phyloP scores from a whole-genome alignment of 106 monocot species.

The Hemerocallis citrina region DNA sequence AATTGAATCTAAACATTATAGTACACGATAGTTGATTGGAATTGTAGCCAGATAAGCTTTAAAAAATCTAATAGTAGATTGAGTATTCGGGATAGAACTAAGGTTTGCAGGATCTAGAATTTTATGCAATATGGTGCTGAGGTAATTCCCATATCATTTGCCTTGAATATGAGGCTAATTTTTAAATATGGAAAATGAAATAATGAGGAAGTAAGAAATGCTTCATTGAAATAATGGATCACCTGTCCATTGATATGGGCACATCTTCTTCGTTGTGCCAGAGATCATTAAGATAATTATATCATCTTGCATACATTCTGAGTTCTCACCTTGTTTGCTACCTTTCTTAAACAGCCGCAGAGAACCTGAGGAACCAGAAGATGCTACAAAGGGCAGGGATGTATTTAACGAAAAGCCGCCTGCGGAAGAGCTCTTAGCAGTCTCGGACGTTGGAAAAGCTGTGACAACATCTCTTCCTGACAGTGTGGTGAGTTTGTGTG shows the following conservation, averaged over 20 bases:
- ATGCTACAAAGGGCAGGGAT: conserved; percentile 92
- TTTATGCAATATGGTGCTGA: too few species aligned
- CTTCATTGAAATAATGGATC: too few species aligned
- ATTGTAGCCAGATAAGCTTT: not conserved
- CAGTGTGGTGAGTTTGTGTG: conserved; percentile 60
- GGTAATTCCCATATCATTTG: too few species aligned
- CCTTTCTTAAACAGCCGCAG: conserved; percentile 41
- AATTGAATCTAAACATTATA: too few species aligned
- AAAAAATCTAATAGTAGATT: not conserved
- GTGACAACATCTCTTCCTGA: conserved; percentile 85
- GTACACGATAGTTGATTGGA: too few species aligned
- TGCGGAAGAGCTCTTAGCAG: conserved; percentile 90
- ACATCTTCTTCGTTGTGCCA: too few species aligned
- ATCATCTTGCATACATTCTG: not conserved
- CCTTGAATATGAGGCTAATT: too few species aligned
- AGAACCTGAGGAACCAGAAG: conserved; percentile 97
- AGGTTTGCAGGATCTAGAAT: too few species aligned
- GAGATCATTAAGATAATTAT: not conserved
- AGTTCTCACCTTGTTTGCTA: conserved; percentile 1
- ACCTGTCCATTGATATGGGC: too few species aligned
- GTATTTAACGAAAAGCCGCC: conserved; percentile 99
- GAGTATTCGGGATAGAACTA: too few species aligned
- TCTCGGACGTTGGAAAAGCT: conserved; percentile 86
- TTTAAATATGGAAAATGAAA: too few species aligned
- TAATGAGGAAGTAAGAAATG: too few species aligned